Conservation (phyloP, 164 flowering plant genomes). For the Tetrastigma voinierianum region DNA sequence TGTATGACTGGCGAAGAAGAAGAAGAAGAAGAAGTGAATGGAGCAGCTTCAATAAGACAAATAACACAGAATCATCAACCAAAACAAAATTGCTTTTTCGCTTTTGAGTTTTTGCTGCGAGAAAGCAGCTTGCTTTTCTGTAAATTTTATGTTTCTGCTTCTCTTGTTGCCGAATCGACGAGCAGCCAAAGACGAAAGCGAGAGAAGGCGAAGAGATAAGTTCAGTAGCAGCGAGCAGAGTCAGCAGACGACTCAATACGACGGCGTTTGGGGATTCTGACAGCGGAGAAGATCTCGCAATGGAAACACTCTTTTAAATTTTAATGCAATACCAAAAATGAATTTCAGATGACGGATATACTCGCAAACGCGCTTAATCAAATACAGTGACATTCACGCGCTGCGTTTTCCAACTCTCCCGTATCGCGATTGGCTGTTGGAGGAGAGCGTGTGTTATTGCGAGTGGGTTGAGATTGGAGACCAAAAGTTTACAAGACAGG, state of each 20-base stretch:
- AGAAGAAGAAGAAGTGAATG: not conserved
- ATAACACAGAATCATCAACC: not conserved
- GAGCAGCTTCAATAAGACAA: not conserved
- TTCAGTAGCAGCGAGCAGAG: not conserved
- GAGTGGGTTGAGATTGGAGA: not conserved
- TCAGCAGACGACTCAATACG: not conserved
- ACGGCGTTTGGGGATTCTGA: constrained; percentile 12
- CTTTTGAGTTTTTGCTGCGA: not conserved
- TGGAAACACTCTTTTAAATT: constrained; percentile 1
- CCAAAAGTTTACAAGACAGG: not conserved
- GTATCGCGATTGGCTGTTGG: not conserved
- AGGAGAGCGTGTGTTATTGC: not conserved
- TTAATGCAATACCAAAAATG: not conserved
- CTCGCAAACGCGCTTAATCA: not conserved
- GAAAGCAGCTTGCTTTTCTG: not conserved
- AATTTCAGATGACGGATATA: no score
- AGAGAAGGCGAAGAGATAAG: not conserved
- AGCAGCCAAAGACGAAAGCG: not conserved
- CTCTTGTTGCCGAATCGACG: not conserved
- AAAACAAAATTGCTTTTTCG: not conserved
- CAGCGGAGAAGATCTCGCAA: constrained; percentile 11
- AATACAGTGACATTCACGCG: not conserved
- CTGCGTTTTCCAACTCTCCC: no score
- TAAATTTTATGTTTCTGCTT: not conserved
- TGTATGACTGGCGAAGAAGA: not conserved